Evolutionary conservation across 2,329 filamentous ascomycete species (phyloP), one percentile per base, ranked within the genome.

Genomic region (Fusarium sp.): DNA sequence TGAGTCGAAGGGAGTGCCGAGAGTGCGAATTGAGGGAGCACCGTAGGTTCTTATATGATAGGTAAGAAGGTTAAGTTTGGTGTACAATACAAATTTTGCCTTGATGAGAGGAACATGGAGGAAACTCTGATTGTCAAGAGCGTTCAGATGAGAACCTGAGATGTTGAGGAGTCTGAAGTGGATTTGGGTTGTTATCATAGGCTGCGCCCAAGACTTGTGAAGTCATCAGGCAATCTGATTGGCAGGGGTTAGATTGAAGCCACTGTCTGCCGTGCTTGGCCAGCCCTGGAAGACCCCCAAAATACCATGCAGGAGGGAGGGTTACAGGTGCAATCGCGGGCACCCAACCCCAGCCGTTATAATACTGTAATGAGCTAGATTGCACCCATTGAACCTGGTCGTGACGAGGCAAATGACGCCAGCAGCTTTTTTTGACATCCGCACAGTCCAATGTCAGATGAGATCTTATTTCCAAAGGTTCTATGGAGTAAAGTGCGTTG

Each of bases 171-270:
- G 48, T 47, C 24, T 41, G 43, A 55, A 55, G 61, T 24, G 35
- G 57, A 39, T 63, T 59, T 57, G 54, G 23, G 61, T 26, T 31
- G 48, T 65, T 65, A 52, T 68, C 71, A 73, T 72, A 70, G 67
- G 71, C 59, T 57, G 52, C 26, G 46, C 57, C 41, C 44, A 39
- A 58, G 59, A 41, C 63, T 61, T 66, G 69, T 71, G 71, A 61
- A 56, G 60, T 55, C 59, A 56, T 46, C 59, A 35, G 58, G 50
- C 62, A 49, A 44, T 57, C 26, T 66, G 68, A 67, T 63, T 71
- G 68, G 69, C 26, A 46, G 31, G 41, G 52, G n/a, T 44, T 38
- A 23, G 23, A 41, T 33, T 28, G 21, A 31, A 63, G 48, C 57
- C 41, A 46, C 55, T 61, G 13, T 20, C 50, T 24, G 47, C 35